Evolutionary conservation across 345 rosid species (phyloP).

Genomic region (Eucalyptus brandiana): DNA sequence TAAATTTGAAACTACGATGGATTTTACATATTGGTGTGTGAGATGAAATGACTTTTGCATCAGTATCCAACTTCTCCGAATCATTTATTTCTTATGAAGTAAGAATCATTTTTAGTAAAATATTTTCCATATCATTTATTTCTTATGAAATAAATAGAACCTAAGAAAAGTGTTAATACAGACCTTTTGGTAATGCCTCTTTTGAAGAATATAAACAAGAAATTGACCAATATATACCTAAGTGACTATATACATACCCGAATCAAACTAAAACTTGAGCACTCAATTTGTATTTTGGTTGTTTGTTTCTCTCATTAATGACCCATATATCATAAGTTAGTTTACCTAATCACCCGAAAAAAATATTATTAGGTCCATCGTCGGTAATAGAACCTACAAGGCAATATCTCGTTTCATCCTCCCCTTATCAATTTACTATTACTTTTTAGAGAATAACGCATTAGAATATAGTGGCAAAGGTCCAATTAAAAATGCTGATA

Average conservation of each 20-base stretch:
- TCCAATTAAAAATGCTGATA: not conserved
- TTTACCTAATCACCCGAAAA: not conserved
- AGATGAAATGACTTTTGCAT: not conserved
- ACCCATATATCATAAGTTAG: not conserved
- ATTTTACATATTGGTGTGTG: not conserved
- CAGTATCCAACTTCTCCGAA: not conserved
- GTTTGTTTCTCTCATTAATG: not conserved
- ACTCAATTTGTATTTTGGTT: not conserved
- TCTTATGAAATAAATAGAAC: not conserved
- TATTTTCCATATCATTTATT: not conserved
- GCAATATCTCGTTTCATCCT: not conserved
- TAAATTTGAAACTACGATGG: not conserved
- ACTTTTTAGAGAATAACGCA: not conserved
- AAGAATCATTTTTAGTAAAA: too few relatives aligned
- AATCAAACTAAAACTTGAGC: not conserved
- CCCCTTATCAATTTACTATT: not conserved
- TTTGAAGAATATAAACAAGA: not conserved
- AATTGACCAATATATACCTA: not conserved
- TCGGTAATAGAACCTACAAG: not conserved
- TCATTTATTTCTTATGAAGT: too few relatives aligned
- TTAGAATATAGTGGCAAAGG: not conserved
- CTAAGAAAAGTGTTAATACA: not conserved
- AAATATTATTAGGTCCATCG: not conserved
- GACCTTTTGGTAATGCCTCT: not conserved
- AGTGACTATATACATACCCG: not conserved